These are phyloP conservation scores for Fomitopsis pinicola DNA, from an alignment of 1,284 basidiomycete species.

Conservation along the genomic window DNA sequence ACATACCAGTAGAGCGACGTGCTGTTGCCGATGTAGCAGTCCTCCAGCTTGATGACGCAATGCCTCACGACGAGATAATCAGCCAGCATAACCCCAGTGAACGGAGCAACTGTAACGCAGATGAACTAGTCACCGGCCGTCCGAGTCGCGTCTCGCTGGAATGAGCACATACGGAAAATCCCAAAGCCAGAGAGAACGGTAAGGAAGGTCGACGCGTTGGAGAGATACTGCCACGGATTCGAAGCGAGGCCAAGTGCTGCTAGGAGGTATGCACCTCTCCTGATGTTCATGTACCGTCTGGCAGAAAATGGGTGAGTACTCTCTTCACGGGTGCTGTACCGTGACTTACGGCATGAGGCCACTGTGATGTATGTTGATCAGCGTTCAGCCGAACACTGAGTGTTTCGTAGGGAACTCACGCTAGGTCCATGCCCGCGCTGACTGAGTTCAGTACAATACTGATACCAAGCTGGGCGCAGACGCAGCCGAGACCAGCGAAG, in stretches of 20 bases:
- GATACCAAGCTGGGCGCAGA: slow-evolving; percentile 5
- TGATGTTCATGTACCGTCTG: slow-evolving; percentile 8
- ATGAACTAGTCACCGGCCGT: neutral
- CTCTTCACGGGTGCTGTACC: neutral
- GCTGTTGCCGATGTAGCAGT: slow-evolving; percentile 5
- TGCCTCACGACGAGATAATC: slow-evolving; percentile 6
- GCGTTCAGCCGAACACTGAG: neutral
- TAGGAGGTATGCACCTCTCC: slow-evolving; percentile 5
- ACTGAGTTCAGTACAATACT: slow-evolving; percentile 7
- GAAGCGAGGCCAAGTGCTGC: slow-evolving; percentile 3
- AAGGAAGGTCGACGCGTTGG: slow-evolving; percentile 5
- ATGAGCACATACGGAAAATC: neutral
- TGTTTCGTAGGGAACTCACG: neutral
- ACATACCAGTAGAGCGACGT: slow-evolving; percentile 3
- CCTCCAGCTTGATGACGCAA: slow-evolving; percentile 5
- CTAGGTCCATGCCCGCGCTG: slow-evolving; percentile 7
- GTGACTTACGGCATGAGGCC: slow-evolving; percentile 3
- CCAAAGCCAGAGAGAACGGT: slow-evolving; percentile 6
- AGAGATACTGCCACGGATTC: slow-evolving; percentile 8
- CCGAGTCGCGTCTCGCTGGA: neutral
- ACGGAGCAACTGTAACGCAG: neutral
- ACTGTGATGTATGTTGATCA: neutral
- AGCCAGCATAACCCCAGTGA: slow-evolving; percentile 5
- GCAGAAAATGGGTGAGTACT: neutral
- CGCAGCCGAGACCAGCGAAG: slow-evolving; percentile 7